These are phyloP conservation scores for Parietichytrium sp. DNA, from an alignment of 108 stramenopile genomes.

Conservation along the genomic window DNA sequence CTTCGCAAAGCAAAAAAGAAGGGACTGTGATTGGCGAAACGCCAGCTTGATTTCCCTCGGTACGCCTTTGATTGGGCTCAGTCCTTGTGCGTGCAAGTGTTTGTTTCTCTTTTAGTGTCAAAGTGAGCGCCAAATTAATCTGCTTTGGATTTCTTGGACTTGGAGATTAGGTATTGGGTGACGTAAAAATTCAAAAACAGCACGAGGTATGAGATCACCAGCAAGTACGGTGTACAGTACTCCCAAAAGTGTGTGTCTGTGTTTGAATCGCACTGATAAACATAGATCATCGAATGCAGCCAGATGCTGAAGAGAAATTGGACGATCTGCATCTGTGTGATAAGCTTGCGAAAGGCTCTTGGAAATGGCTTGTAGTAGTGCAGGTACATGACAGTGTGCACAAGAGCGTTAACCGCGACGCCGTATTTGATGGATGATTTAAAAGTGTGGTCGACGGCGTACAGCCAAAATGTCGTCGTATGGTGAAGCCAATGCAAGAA, in stretches of 20 bases:
- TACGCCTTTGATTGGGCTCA: too few relatives aligned
- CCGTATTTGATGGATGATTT: conserved; percentile 23
- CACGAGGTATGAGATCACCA: background rate
- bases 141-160: too few relatives aligned
- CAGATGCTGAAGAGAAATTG: conserved; percentile 15
- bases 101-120: too few relatives aligned
- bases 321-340: conserved; percentile 30
- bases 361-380: conserved; percentile 30
- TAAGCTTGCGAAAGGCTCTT: background rate
- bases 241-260: conserved; percentile 15
- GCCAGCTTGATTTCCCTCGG: too few relatives aligned
- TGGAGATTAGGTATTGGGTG: conserved; percentile 8
- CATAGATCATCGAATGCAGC: background rate
- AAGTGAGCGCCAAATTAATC: too few relatives aligned
- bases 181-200: conserved; percentile 30
- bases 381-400: conserved; percentile 18
- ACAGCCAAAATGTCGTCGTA: conserved; percentile 32
- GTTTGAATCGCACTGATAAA: conserved; percentile 22
- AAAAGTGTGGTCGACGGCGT: conserved; percentile 24
- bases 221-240: background rate
- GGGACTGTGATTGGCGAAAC: too few relatives aligned
- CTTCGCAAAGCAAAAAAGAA: too few relatives aligned
- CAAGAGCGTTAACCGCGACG: conserved; percentile 18
- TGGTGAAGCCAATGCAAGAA: conserved; percentile 18
- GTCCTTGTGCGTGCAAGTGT: too few relatives aligned